Base-by-base conservation (phyloP, 495 filamentous ascomycete species). In the Trichoderma parareesei region DNA sequence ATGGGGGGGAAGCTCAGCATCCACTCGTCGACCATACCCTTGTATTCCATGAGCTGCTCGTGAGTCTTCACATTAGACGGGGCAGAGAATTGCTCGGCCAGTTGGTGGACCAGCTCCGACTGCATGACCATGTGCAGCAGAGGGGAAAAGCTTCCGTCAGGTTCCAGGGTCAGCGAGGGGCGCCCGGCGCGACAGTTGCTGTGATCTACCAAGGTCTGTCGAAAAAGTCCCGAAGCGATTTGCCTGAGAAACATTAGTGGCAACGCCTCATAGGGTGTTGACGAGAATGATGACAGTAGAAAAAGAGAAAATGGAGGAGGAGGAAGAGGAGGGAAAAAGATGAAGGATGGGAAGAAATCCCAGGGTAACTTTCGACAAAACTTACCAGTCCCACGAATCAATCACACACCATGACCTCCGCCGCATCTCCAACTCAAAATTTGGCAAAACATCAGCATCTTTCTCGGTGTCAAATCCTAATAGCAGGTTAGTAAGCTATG, bases 401-500 rank as follows among this genome's bases (percentile, higher is more conserved):
- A 80, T 65, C n/a, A 79, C 69, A 18, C 71, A 65, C 78, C 78
- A 80, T 7, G 78, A 20, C n/a, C 77, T 71, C 46, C 78, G 71
- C 61, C 78, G 72, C 71, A 78, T 74, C 61, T 80, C 77, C 10
- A 75, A 73, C 64, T 78, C 74, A 65, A 76, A 79, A 48, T 83
- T 80, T 2, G 77, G 75, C 59, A 79, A 66, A 0, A 70, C 73
- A 4, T 73, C 70, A 8, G 71, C 72, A 1, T 68, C 64, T 16
- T 70, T 69, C 43, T 76, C 74, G 18, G 76, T 77, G 65, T 85
- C 79, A 67, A 85, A 73, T 8, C 78, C 81, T 81, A 10, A 61
- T 9, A 57, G 27, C 27, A 13, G 27, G 20, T 13, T 57, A 38
- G 6, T 9, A 18, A n/a, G 20, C 14, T 3, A 3, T n/a, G 4